Conservation (phyloP, 1,139 yeast genomes). For the Scheffersomyces quercinus region DNA sequence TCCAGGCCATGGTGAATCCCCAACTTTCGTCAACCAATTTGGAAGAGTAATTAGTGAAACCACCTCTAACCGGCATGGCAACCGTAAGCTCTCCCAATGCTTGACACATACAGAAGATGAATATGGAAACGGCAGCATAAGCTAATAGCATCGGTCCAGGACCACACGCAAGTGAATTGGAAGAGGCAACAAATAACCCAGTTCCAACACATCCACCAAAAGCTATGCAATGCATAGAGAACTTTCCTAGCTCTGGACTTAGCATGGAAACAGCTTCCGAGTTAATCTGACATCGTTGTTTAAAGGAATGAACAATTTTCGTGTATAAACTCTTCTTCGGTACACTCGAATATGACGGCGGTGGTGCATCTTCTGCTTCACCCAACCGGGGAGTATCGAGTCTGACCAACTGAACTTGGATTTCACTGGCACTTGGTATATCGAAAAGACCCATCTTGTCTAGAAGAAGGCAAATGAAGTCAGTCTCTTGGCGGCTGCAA, state of each 20-base stretch:
- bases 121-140: conserved; percentile 15
- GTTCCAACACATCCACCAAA: conserved; percentile 27
- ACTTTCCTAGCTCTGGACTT: conserved; percentile 10
- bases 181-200: conserved; percentile 13
- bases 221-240: conserved; percentile 23
- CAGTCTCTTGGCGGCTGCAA: too few relatives aligned
- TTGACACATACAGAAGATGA: conserved; percentile 23
- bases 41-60: conserved; percentile 21
- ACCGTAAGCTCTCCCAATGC: conserved; percentile 25
- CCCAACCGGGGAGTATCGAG: too few relatives aligned
- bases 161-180: conserved; percentile 1
- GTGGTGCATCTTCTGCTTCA: too few relatives aligned
- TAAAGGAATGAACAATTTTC: conserved; percentile 13
- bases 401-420: too few relatives aligned
- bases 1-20: conserved; percentile 29
- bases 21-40: conserved; percentile 23
- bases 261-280: conserved; percentile 8
- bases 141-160: conserved; percentile 1
- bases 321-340: not conserved
- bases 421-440: too few relatives aligned
- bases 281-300: conserved; percentile 8
- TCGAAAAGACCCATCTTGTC: too few relatives aligned
- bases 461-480: too few relatives aligned
- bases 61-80: conserved; percentile 22
- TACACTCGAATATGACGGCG: too few relatives aligned